Base-by-base conservation (phyloP, 202 grass and related monocot species). In the Hordeum pubiflorum region DNA sequence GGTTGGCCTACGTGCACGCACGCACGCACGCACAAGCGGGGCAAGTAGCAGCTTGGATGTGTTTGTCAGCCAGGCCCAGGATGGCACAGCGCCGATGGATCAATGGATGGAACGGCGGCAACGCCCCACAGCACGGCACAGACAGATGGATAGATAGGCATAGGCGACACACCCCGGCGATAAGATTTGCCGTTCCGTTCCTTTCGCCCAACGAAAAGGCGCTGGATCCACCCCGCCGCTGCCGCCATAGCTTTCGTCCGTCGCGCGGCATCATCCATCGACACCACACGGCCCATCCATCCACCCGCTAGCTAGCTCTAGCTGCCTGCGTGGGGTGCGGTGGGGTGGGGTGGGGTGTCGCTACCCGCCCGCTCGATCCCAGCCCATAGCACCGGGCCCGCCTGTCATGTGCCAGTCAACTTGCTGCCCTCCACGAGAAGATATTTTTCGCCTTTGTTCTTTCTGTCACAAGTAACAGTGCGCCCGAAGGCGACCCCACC, bases 1-100 rank as follows among this genome's bases (percentile, higher is more conserved):
- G 87, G 79, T 57, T 84, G 81, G 80, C 74, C 83, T 86, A 79
- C 83, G 82, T 68, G 58, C 26, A 23, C 14, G 44, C 44, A 8
- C 36, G 58, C 26, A 23, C 14, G 44, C 44, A 8, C 36, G 34
- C 6, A 7, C 48, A 82, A 12, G 67, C 22, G 66, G 66, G 66
- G 50, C 66, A 70, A 70, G 66, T 44, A 70, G 44, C n/a, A 54
- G 48, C 59, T 29, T 13, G 21, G 56, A 10, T 1, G 57, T 44
- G 37, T 43, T 62, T 78, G 32, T 64, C 75, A 77, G 62, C 59
- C 26, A 63, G 31, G 31, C n/a, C n/a, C n/a, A n/a, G 63, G 39
- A 40, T n/a, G 64, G 34, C 6, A 37, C 17, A 5, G 17, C 57
- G n/a, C 4, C 6, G 62, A 34, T 34, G 5, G 29, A 48, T 48